Conservation (phyloP, 148 eudicot species). For the Rhododendron kiyosumense region DNA sequence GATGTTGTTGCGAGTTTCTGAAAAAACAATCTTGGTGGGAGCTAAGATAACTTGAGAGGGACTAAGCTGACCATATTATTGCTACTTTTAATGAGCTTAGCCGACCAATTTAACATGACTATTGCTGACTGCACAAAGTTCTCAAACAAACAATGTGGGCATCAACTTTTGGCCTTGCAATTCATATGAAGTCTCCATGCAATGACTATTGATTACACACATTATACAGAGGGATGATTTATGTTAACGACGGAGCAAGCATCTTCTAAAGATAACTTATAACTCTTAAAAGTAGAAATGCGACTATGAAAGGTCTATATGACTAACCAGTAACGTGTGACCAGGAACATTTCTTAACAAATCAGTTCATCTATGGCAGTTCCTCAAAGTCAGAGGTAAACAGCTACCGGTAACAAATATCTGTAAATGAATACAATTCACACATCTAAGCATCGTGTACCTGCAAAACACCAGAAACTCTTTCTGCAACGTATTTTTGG, state of each 20-base stretch:
- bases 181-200: neutral
- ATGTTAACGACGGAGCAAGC: neutral
- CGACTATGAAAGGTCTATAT: neutral
- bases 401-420: neutral
- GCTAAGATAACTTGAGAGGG: neutral
- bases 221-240: neutral
- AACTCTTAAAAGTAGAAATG: too few relatives aligned
- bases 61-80: neutral
- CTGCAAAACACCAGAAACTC: slow-evolving; percentile 83
- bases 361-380: neutral
- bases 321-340: neutral
- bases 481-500: slow-evolving; percentile 72
- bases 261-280: neutral
- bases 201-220: neutral
- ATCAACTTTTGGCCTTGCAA: neutral
- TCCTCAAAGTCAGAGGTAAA: neutral
- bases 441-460: slow-evolving; percentile 26
- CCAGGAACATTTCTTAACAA: neutral
- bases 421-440: neutral
- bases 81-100: neutral
- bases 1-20: neutral
- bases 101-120: neutral
- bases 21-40: neutral
- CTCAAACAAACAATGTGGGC: neutral
- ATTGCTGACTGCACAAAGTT: neutral